Evolutionary conservation across 164 flowering plant genomes (phyloP).

Genomic region (Aristolochia californica): DNA sequence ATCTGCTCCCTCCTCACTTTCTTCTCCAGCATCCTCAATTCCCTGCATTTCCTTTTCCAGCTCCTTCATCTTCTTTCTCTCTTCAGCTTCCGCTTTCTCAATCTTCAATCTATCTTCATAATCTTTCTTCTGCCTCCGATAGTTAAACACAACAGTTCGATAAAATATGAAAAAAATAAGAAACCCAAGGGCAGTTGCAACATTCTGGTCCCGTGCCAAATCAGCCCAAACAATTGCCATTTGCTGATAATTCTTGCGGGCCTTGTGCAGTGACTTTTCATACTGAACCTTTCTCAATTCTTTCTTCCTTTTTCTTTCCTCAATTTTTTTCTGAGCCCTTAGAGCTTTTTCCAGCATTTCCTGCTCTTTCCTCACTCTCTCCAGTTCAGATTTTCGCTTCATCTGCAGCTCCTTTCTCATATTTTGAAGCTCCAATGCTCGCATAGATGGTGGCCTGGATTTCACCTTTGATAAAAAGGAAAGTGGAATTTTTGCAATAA

Average conservation of each 20-base stretch:
- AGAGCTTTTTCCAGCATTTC: conserved; percentile 54
- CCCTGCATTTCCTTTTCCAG: conserved; percentile 61
- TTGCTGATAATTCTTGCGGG: conserved; percentile 21
- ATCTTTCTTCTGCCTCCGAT: conserved; percentile 70
- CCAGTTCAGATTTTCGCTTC: conserved; percentile 32
- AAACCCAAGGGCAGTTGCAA: conserved; percentile 48
- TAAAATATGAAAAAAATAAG: conserved; percentile 68
- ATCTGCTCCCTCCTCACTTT: conserved; percentile 21
- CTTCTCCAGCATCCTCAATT: conserved; percentile 47
- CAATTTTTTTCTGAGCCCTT: conserved; percentile 41
- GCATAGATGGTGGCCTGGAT: conserved; percentile 56
- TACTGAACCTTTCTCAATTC: conserved; percentile 35
- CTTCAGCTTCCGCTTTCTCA: conserved; percentile 86
- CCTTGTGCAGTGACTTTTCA: conserved; percentile 33
- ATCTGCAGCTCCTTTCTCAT: conserved; percentile 42
- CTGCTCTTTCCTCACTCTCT: conserved; percentile 33
- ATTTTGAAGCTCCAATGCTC: conserved; percentile 51
- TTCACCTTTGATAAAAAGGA: conserved; percentile 23
- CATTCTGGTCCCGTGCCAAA: conserved; percentile 44
- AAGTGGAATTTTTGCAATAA: conserved; percentile 34
- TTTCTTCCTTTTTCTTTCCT: conserved; percentile 39
- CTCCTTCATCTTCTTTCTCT: conserved; percentile 72
- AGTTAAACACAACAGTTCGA: conserved; percentile 54
- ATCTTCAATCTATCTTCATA: conserved; percentile 89
- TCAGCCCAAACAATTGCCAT: conserved; percentile 45